Evolutionary conservation across 2,329 filamentous ascomycete species (phyloP), one percentile per base, ranked within the genome.

Genomic region (Fusarium citri): DNA sequence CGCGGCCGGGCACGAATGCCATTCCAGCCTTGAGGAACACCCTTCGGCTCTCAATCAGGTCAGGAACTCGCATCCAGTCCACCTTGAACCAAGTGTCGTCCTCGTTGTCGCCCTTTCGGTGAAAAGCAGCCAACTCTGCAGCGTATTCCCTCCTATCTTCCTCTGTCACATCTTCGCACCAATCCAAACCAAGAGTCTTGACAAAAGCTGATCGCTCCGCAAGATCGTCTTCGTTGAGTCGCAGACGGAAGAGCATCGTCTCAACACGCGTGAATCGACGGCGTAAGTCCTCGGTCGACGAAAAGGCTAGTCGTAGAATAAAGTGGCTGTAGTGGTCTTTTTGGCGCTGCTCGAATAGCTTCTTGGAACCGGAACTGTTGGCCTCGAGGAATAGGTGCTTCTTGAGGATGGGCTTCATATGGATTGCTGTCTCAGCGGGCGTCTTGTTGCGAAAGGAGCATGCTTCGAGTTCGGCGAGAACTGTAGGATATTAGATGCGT

Each of bases 311-410:
- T 1, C 96, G 90, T 8, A 99, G 87, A 66, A 98, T 99, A 79
- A 98, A 99, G 80, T 99, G 96, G 59, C 93, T 96, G 81, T 98
- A 99, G 81, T 99, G 96, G 75, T 99, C 96, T 78, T 96, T 97
- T 79, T 95, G 92, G 28, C 95, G 88, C 81, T 99, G 93, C 34
- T 88, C 82, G 25, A 88, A 86, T 16, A 95, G 81, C 75, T 83
- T 87, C 69, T 79, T 82, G 45, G 80, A 86, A 65, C 76, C 84
- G 2, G 92, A 92, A 58, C 88, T 91, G 76, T 94, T 95, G 45
- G 91, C 87, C 66, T 91, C 89, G 20, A 98, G 89, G 1, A 92
- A 92, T 7, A 98, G 86, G 80, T 94, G 92, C 82, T 98, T 98
- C 64, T 94, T 89, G 53, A 98, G 87, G 46, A 98, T 87, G 10